phyloP scores from a whole-genome alignment of 1,284 basidiomycete species.

The Trametes versicolor region DNA sequence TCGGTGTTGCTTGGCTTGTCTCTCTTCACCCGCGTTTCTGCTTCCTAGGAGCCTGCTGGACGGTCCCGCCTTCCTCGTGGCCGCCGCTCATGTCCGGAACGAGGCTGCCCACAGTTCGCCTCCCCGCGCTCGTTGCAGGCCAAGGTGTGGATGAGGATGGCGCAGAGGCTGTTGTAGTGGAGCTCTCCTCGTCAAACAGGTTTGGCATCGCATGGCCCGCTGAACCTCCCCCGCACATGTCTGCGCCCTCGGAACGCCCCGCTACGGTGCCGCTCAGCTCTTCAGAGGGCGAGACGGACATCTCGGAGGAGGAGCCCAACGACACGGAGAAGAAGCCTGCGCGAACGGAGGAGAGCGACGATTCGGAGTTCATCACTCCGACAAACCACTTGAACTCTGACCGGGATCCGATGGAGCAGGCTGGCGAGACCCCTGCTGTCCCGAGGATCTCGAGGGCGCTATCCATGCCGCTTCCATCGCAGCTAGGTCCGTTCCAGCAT shows the following conservation, averaged over 20 bases:
- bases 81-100: slow-evolving; percentile 42
- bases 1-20: slow-evolving; percentile 6
- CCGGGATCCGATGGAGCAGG: slow-evolving; percentile 47
- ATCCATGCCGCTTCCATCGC: slow-evolving; percentile 76
- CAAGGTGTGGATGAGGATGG: slow-evolving; percentile 43
- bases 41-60: slow-evolving; percentile 30
- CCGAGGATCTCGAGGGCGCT: slow-evolving; percentile 73
- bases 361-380: slow-evolving; percentile 47
- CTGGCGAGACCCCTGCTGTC: slow-evolving; percentile 40
- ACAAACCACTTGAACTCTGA: slow-evolving; percentile 46
- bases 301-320: slow-evolving; percentile 53
- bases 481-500: slow-evolving; percentile 72
- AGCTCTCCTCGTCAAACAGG: slow-evolving; percentile 54
- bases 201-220: slow-evolving; percentile 61
- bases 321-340: slow-evolving; percentile 39
- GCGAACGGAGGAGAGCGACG: slow-evolving; percentile 43
- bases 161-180: slow-evolving; percentile 47
- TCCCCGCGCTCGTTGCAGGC: slow-evolving; percentile 45
- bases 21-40: slow-evolving; percentile 13
- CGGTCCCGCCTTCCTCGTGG: slow-evolving; percentile 27
- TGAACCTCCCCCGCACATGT: slow-evolving; percentile 50
- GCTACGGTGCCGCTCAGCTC: slow-evolving; percentile 49
- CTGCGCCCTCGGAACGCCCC: slow-evolving; percentile 48
- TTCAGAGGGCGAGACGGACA: slow-evolving; percentile 59
- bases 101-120: slow-evolving; percentile 50